Conservation (phyloP, 306 rosid species). For the Myrica gale region DNA sequence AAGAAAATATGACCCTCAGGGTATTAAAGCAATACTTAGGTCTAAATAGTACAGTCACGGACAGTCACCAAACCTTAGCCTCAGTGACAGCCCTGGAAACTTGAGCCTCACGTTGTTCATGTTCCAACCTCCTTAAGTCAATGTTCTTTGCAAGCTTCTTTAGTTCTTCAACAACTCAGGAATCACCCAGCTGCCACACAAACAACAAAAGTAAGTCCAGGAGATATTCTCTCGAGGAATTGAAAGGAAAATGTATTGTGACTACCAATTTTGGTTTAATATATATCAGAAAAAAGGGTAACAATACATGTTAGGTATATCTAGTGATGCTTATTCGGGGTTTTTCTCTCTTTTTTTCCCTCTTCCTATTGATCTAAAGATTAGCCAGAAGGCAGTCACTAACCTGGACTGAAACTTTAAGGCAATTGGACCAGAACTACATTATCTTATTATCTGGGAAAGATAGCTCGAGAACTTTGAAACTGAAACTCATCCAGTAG, state of each 20-base stretch:
- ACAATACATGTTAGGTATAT: not conserved
- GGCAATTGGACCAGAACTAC: not conserved
- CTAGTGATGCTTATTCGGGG: too few relatives aligned
- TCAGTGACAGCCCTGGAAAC: conserved; percentile 59
- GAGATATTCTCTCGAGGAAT: not conserved
- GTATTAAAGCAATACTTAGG: conserved; percentile 16
- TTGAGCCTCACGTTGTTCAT: conserved; percentile 64
- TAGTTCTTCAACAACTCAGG: conserved; percentile 38
- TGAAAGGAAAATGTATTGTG: not conserved
- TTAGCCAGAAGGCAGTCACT: conserved; percentile 10
- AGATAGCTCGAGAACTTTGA: conserved; percentile 21
- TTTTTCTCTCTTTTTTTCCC: too few relatives aligned
- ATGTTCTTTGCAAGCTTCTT: conserved; percentile 63
- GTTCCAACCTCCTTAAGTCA: conserved; percentile 55
- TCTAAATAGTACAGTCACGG: conserved; percentile 10
- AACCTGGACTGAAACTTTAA: conserved; percentile 21
- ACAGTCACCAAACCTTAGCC: conserved; percentile 54
- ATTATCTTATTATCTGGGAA: conserved; percentile 13
- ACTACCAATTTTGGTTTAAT: not conserved
- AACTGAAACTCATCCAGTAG: conserved; percentile 20
- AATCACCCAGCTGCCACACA: conserved; percentile 20
- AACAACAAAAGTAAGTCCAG: conserved; percentile 6
- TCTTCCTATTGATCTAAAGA: not conserved
- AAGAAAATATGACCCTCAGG: conserved; percentile 12
- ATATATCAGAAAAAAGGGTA: not conserved